Evolutionary conservation across 2,329 filamentous ascomycete genomes (phyloP).

Genomic region (Pestalotiopsis sp.): DNA sequence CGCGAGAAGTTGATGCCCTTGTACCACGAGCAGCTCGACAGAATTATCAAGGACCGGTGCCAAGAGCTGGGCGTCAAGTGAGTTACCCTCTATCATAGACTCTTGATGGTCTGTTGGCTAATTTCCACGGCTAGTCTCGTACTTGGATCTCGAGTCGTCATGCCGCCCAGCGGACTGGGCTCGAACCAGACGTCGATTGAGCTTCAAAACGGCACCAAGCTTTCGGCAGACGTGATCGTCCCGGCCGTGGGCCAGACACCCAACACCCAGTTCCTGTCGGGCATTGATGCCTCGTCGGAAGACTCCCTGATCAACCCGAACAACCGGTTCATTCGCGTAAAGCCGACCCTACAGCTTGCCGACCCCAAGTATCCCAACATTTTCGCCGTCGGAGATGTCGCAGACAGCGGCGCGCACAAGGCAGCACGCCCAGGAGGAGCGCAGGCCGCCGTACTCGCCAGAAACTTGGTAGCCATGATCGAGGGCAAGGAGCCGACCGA

Average conservation of each 20-base stretch:
- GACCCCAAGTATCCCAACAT: conserved; percentile 38
- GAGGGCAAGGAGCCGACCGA: conserved; percentile 30
- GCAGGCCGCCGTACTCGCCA: conserved; percentile 45
- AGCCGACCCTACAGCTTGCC: conserved; percentile 47
- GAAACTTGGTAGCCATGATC: conserved; percentile 46
- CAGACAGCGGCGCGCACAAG: conserved; percentile 43
- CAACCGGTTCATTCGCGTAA: conserved; percentile 41
- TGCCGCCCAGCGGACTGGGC: conserved; percentile 28
- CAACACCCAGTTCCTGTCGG: conserved; percentile 40
- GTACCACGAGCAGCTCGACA: conserved; percentile 41
- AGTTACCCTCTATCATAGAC: background rate
- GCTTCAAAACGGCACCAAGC: conserved; percentile 31
- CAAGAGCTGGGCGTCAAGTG: conserved; percentile 37
- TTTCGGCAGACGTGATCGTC: conserved; percentile 44
- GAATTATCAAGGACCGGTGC: conserved; percentile 36
- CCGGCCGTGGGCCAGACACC: conserved; percentile 51
- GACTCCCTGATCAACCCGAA: conserved; percentile 26
- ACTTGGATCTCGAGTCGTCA: conserved; percentile 27
- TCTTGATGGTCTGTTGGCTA: background rate
- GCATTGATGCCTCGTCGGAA: conserved; percentile 24
- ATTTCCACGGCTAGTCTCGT: conserved; percentile 16
- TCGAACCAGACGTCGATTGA: conserved; percentile 24
- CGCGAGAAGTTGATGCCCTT: conserved; percentile 42
- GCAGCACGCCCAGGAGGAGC: conserved; percentile 45
- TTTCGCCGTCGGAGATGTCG: conserved; percentile 55